These are phyloP conservation scores for Apophysomyces ossiformis DNA, from an alignment of 371 early-diverging fungal genomes.

Conservation along the genomic window DNA sequence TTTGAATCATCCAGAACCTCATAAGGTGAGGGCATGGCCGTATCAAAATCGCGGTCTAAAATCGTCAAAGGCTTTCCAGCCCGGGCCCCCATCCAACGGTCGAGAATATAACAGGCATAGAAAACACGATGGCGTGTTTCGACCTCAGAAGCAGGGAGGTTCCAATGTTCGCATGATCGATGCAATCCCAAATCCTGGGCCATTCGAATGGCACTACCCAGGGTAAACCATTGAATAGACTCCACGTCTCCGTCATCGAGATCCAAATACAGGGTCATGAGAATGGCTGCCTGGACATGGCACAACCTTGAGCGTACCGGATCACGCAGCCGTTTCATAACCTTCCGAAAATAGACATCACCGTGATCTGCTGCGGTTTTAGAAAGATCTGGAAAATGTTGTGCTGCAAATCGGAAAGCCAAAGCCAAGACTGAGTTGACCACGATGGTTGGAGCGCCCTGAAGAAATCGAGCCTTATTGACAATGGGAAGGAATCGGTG, in stretches of 20 bases:
- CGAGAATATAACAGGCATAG: constrained; percentile 65
- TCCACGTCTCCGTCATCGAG: constrained; percentile 49
- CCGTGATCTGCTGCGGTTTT: constrained; percentile 43
- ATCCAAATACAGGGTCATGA: constrained; percentile 51
- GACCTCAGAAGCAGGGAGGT: constrained; percentile 54
- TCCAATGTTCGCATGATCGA: constrained; percentile 59
- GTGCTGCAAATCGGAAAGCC: constrained; percentile 45
- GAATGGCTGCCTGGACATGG: constrained; percentile 47
- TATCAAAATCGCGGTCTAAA: constrained; percentile 56
- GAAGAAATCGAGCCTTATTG: constrained; percentile 55
- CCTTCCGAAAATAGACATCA: constrained; percentile 41
- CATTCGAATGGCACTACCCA: constrained; percentile 69
- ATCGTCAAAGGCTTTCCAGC: constrained; percentile 57
- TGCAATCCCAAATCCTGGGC: constrained; percentile 75
- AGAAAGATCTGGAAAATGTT: constrained; percentile 30
- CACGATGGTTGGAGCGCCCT: constrained; percentile 43
- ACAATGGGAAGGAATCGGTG: constrained; percentile 64
- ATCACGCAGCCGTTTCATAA: constrained; percentile 42
- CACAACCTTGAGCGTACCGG: constrained; percentile 36
- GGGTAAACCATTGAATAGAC: constrained; percentile 57
- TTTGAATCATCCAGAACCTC: constrained; percentile 35
- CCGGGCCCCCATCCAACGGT: constrained; percentile 59
- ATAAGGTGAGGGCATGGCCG: constrained; percentile 37
- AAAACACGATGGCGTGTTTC: constrained; percentile 68
- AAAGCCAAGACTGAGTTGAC: constrained; percentile 58